Evolutionary conservation across 2,329 filamentous ascomycete species (phyloP).

Genomic region (Colletotrichum lupini): DNA sequence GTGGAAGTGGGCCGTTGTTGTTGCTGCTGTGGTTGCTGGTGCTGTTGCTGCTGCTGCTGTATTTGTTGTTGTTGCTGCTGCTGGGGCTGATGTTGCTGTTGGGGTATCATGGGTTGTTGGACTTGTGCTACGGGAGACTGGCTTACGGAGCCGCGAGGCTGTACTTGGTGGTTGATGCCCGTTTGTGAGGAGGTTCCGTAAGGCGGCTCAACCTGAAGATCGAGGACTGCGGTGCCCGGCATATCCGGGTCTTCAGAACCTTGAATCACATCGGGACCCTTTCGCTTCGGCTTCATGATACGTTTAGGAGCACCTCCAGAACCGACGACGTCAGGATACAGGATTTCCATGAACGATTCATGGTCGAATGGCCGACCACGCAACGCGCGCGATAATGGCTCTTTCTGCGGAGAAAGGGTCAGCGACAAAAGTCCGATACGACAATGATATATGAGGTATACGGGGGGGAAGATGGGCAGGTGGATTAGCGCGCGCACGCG

Average conservation of each 20-base stretch:
- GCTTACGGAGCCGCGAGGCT: conserved; percentile 42
- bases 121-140: conserved; percentile 42
- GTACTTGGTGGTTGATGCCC: conserved; percentile 36
- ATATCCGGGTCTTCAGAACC: conserved; percentile 58
- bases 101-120: conserved; percentile 39
- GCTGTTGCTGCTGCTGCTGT: conserved; percentile 37
- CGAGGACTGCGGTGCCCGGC: conserved; percentile 59
- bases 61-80: conserved; percentile 32
- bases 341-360: conserved; percentile 69
- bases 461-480: not conserved
- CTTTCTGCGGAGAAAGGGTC: conserved; percentile 54
- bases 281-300: conserved; percentile 65
- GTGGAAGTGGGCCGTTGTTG: conserved; percentile 45
- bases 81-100: conserved; percentile 36
- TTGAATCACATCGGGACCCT: conserved; percentile 57
- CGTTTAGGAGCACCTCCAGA: conserved; percentile 70
- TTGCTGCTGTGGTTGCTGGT: conserved; percentile 36
- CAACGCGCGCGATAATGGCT: conserved; percentile 67
- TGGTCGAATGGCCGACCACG: conserved; percentile 69
- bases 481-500: not conserved
- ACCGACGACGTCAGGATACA: conserved; percentile 70
- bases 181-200: conserved; percentile 39
- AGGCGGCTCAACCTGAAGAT: conserved; percentile 51
- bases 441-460: not conserved
- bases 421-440: conserved; percentile 30